Base-by-base conservation (phyloP, 2,329 filamentous ascomycete species). In the Dendryphion nanum region DNA sequence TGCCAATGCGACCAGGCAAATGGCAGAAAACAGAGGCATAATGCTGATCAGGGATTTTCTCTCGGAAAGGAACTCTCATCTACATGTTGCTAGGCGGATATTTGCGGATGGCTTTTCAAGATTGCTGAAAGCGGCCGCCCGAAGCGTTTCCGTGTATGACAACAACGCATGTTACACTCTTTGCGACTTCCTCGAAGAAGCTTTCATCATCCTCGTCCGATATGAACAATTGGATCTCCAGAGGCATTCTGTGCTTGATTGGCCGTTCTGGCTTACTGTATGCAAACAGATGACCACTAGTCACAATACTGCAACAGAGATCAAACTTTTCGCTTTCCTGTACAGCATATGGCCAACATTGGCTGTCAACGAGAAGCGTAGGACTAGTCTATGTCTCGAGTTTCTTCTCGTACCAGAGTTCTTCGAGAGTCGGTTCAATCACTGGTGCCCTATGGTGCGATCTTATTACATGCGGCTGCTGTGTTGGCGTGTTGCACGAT, bases 391-490 rank as follows among this genome's bases (percentile, higher is more conserved):
- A 14, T 94, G 87, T 59, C 55, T 85, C 18, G 79, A 82, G 16
- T 90, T 93, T 73, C 69, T 96, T 26, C 70, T 96, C 10, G 77
- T 82, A 5, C 82, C 86, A 37, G 75, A 82, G 18, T 78, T 85
- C 2, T 95, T 95, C 61, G 81, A 86, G 57, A 81, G 79, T 44
- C 82, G 89, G 44, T 96, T 95, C 68, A 91, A 86, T 57, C 89
- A 95, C 57, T 95, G 90, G 89, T 95, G 88, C 57, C 89, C 90
- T 0, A 95, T 95, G 90, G 88, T 95, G 16, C 80, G 90, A 44
- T 85, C 89, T 12, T 96, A 95, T 64, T 96, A 85, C 61, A 93
- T 95, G 78, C 86, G 90, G 32, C 70, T 96, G 34, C 67, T 95
- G 16, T 95, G 89, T 66, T 96, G 90, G 90, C 81, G 89, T 42